Evolutionary conservation across 768 basidiomycete genomes (phyloP).

Genomic region (Termitomyces sp.): DNA sequence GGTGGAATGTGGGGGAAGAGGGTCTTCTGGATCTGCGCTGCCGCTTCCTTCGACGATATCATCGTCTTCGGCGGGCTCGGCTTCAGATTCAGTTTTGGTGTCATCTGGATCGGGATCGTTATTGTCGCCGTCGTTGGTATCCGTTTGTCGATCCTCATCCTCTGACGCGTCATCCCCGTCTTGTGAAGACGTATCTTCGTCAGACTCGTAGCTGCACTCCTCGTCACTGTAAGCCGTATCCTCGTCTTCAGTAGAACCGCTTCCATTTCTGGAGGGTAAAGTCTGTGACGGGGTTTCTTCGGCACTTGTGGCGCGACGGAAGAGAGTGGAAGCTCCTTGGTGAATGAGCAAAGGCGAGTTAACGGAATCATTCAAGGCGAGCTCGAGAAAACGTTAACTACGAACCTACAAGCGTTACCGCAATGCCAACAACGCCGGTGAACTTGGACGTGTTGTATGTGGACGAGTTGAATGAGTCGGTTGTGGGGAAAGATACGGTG

Average conservation of each 20-base stretch:
- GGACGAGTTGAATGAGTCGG: neutral
- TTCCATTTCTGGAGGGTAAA: neutral
- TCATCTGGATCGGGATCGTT: neutral
- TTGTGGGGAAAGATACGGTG: neutral
- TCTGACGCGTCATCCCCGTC: no score
- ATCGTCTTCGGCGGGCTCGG: neutral
- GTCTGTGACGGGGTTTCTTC: neutral
- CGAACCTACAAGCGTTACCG: neutral
- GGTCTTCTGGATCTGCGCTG: neutral
- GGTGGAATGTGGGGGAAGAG: neutral
- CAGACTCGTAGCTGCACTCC: neutral
- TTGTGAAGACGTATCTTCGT: neutral
- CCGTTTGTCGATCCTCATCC: neutral
- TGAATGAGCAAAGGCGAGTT: no score
- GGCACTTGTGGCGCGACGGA: neutral
- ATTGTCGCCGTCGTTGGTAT: neutral
- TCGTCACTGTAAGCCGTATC: neutral
- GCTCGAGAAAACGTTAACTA: neutral
- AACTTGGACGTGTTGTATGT: neutral
- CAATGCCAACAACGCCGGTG: neutral
- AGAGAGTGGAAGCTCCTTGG: neutral
- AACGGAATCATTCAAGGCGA: no score
- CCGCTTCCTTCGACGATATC: no score
- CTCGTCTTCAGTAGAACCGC: neutral
- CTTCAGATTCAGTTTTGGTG: neutral